Conservation (phyloP, 768 basidiomycete genomes). For the Trametes coccinea region DNA sequence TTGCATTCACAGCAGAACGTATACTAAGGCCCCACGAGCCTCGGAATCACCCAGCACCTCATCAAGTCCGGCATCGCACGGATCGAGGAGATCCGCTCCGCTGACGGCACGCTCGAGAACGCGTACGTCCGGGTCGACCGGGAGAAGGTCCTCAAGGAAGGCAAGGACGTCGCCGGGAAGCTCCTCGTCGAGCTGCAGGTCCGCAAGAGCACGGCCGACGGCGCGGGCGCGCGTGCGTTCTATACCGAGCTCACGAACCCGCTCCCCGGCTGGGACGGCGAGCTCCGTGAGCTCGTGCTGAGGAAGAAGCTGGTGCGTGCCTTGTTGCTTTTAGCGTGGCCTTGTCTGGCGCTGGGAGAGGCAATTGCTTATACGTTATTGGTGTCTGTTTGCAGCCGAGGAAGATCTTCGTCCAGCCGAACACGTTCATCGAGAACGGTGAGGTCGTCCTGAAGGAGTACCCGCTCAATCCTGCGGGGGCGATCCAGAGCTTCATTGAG, state of each 20-base stretch:
- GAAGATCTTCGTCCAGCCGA: constrained; percentile 84
- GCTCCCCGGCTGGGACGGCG: constrained; percentile 66
- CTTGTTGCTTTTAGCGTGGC: not conserved
- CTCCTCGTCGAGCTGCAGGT: constrained; percentile 81
- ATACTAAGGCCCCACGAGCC: constrained; percentile 39
- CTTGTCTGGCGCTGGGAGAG: not conserved
- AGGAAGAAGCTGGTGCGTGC: constrained; percentile 70
- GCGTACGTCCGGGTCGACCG: constrained; percentile 75
- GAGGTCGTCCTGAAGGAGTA: constrained; percentile 81
- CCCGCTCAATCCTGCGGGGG: constrained; percentile 67
- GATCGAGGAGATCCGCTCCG: constrained; percentile 66
- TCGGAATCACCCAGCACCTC: constrained; percentile 83
- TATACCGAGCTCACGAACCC: constrained; percentile 82
- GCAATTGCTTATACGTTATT: not conserved
- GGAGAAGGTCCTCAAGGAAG: constrained; percentile 60
- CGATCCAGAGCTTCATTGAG: constrained; percentile 83
- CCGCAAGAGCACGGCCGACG: constrained; percentile 84
- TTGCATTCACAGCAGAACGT: not conserved
- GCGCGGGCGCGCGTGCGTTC: constrained; percentile 72
- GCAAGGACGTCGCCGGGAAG: constrained; percentile 67
- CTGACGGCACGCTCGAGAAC: constrained; percentile 61
- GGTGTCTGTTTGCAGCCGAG: constrained; percentile 53
- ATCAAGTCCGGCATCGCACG: constrained; percentile 68
- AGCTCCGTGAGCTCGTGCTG: constrained; percentile 75
- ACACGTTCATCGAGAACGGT: constrained; percentile 64